Percentiles rank a stretch among this genome's conserved stretches.
phyloP scores from a whole-genome alignment of 768 basidiomycete genomes.

The Mycena epipterygia region DNA sequence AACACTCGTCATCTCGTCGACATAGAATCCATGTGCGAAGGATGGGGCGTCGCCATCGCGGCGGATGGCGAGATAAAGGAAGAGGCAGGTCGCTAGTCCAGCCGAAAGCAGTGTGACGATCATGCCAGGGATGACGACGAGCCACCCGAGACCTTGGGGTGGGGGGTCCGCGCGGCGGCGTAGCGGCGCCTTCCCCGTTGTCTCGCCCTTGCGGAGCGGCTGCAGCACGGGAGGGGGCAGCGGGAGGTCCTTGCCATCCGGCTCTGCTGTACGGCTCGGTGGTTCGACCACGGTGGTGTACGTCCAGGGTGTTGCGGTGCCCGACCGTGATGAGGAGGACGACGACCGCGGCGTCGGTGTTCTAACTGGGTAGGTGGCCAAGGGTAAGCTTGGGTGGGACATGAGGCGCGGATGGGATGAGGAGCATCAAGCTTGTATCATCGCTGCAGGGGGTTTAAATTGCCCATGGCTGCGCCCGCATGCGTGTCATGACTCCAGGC shows the following conservation, averaged over 20 bases:
- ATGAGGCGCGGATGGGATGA: not conserved
- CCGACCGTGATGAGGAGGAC: not conserved
- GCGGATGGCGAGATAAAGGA: slow-evolving; percentile 14
- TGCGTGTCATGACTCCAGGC: not conserved
- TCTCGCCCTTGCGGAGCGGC: slow-evolving; percentile 35
- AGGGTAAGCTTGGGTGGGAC: not conserved
- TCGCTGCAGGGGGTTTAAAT: slow-evolving; percentile 5
- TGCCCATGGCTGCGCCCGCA: not conserved
- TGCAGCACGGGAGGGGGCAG: slow-evolving; percentile 26
- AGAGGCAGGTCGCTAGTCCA: slow-evolving; percentile 15
- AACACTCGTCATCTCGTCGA: slow-evolving; percentile 17
- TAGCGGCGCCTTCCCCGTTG: slow-evolving; percentile 16
- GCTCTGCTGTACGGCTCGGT: not conserved
- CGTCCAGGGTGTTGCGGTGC: slow-evolving; percentile 22
- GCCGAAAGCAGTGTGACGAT: slow-evolving; percentile 27
- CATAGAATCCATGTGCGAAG: slow-evolving; percentile 23
- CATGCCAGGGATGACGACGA: slow-evolving; percentile 31
- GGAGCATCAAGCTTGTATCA: slow-evolving; percentile 1
- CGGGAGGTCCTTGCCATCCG: slow-evolving; percentile 21
- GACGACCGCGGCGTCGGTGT: slow-evolving; percentile 21
- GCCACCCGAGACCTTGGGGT: slow-evolving; percentile 24
- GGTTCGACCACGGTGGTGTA: slow-evolving; percentile 16
- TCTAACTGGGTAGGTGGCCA: slow-evolving; percentile 4
- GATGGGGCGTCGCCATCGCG: not conserved
- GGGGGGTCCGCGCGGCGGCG: slow-evolving; percentile 6